Conservation (phyloP, 805 yeast genomes). For the Candida multigemmis region DNA sequence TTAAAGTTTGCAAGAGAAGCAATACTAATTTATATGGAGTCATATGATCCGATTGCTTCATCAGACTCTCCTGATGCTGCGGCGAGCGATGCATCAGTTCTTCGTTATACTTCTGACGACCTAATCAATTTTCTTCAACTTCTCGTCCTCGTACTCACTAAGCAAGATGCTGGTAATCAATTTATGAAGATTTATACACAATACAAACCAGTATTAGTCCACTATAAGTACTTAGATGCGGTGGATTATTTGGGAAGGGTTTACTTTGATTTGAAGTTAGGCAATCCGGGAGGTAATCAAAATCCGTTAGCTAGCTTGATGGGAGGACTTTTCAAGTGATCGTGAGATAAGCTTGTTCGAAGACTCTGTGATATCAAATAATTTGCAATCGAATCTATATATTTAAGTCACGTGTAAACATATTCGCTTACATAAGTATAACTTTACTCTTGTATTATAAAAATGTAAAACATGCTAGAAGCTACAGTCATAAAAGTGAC, state of each 20-base stretch:
- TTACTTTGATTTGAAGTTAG: conserved; percentile 49
- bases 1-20: conserved; percentile 45
- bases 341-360: not conserved
- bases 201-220: conserved; percentile 30
- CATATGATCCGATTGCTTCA: conserved; percentile 6
- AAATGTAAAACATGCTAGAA: not conserved
- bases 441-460: not conserved
- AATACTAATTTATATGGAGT: conserved; percentile 12
- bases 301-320: conserved; percentile 52
- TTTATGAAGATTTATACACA: conserved; percentile 44
- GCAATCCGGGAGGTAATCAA: conserved; percentile 28
- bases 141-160: conserved; percentile 47
- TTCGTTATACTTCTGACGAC: conserved; percentile 31
- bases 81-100: conserved; percentile 20
- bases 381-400: not conserved
- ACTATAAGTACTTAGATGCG: conserved; percentile 31
- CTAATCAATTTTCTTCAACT: conserved; percentile 65
- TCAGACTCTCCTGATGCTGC: conserved; percentile 7
- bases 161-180: conserved; percentile 36
- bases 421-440: not conserved
- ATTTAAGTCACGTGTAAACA: conserved; percentile 1
- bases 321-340: conserved; percentile 39
- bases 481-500: not conserved
- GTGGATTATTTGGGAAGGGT: conserved; percentile 50
- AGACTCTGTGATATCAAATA: not conserved